Base-by-base conservation (phyloP, 2,329 filamentous ascomycete genomes). In the Tolypocladium ophioglossoides region DNA sequence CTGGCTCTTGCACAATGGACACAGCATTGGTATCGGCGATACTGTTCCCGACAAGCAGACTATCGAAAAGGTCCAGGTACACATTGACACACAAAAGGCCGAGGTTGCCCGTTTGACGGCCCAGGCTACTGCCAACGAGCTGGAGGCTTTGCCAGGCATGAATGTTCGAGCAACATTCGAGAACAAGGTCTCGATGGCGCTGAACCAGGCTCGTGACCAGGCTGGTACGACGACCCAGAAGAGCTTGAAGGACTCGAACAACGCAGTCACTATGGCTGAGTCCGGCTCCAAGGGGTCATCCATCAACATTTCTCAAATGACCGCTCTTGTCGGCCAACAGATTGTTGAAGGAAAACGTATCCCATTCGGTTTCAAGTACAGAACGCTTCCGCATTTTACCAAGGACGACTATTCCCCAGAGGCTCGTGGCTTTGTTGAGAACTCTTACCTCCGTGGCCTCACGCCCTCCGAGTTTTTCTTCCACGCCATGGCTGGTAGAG, bases 271-370 rank as follows among this genome's bases (percentile, higher is more conserved):
- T 66, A 99, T 97, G 89, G 91, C 95, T 57, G 84, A 86, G 52
- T 96, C 94, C 56, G 94, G 94, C 65, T 99, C 95, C 62, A 99
- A 99, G 78, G 94, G 94, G 69, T 97, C 94, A 2, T 92, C 90
- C 14, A 97, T 99, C 78, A 99, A 99, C 70, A 97, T 99, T 64
- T 96, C 95, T 18, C 94, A 99, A 73, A 99, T 99, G 94, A 95
- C 91, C 58, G 94, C 94, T 30, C 82, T 97, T 59, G 95, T 99
- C 56, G 94, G 95, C 61, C 94, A 99, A 70, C 95, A 99, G 70
- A 95, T 95, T 60, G 91, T 99, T 10, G 94, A 99, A 74, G 95
- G 94, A 65, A 96, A 96, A 74, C 94, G 94, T 77, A 96, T 99
- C 75, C 94, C 94, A 1, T 99, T 96, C 66, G 94, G 95, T 24